Percentiles rank a stretch among this genome's conserved stretches.
Evolutionary conservation across 169 alveolate genomes (phyloP).

Genomic region (Eimeria necatrix): DNA sequence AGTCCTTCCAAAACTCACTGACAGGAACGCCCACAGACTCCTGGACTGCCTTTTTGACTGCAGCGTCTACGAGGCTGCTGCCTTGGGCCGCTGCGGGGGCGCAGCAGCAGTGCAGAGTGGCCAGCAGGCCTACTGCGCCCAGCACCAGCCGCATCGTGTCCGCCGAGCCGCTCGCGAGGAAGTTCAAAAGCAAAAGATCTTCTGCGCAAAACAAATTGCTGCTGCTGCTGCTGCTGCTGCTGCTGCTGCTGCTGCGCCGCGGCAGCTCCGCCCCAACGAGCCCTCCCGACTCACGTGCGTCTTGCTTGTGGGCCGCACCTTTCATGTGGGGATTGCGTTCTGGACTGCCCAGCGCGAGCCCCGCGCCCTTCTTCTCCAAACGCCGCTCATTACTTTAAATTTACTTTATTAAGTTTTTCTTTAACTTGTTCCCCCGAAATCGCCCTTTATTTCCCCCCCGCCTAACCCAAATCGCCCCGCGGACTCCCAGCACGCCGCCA

Average conservation of each 20-base stretch:
- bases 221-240: not conserved
- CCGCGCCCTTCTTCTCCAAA: too few relatives aligned
- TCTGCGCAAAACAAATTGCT: not conserved
- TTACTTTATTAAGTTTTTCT: too few relatives aligned
- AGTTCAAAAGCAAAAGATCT: not conserved
- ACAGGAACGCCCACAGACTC: not conserved
- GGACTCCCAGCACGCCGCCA: too few relatives aligned
- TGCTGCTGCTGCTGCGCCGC: constrained; percentile 2
- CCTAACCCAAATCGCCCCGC: too few relatives aligned
- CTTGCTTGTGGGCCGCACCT: too few relatives aligned
- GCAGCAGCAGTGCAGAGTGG: not conserved
- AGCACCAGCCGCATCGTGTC: constrained; percentile 11
- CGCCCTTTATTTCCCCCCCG: too few relatives aligned
- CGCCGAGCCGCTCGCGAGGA: not conserved
- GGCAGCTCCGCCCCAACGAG: not conserved
- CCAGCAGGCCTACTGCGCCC: constrained; percentile 2
- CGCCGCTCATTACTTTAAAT: too few relatives aligned
- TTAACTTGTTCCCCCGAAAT: too few relatives aligned
- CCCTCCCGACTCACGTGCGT: too few relatives aligned
- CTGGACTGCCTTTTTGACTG: not conserved
- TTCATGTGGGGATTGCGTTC: too few relatives aligned
- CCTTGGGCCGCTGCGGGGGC: not conserved
- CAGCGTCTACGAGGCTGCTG: not conserved
- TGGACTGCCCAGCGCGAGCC: too few relatives aligned
- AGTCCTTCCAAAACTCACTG: not conserved